Percentiles rank a stretch among this genome's conserved stretches.
These are phyloP conservation scores for Hibiscus tridactylites DNA, from an alignment of 345 rosid species.

Conservation along the genomic window DNA sequence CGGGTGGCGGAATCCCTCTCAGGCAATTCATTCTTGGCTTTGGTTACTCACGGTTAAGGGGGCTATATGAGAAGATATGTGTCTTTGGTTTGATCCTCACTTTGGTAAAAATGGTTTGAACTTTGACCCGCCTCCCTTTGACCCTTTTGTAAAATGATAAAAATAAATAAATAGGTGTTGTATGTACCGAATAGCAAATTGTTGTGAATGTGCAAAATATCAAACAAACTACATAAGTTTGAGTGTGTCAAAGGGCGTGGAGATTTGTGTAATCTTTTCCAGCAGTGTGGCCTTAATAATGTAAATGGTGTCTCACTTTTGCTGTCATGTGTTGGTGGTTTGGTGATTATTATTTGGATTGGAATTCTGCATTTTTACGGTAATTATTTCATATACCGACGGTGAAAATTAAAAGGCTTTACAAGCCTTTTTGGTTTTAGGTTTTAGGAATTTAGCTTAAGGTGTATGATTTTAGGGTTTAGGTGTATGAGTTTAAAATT, in stretches of 20 bases:
- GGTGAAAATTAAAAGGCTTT: no score
- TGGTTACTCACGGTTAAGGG: conserved; percentile 15
- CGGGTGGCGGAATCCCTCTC: conserved; percentile 17
- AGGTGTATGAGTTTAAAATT: no score
- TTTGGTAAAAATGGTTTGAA: neutral
- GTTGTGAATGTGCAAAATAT: neutral
- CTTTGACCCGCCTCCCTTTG: neutral
- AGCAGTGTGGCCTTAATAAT: neutral
- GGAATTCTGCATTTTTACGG: no score
- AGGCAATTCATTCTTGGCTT: conserved; percentile 84
- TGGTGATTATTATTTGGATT: no score
- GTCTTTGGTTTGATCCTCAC: neutral
- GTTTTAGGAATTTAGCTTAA: no score
- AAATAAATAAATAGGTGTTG: neutral
- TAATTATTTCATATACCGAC: no score
- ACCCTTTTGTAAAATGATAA: neutral
- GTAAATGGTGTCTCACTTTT: neutral
- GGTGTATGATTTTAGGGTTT: no score
- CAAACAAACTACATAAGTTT: neutral
- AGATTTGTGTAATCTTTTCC: neutral
- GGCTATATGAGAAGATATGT: neutral
- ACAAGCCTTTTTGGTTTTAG: no score
- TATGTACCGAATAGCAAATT: neutral
- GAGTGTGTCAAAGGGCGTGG: neutral
- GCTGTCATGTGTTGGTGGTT: no score